These are phyloP conservation scores for Saussurea involucrata DNA, from an alignment of 129 eudicot species.

Conservation along the genomic window DNA sequence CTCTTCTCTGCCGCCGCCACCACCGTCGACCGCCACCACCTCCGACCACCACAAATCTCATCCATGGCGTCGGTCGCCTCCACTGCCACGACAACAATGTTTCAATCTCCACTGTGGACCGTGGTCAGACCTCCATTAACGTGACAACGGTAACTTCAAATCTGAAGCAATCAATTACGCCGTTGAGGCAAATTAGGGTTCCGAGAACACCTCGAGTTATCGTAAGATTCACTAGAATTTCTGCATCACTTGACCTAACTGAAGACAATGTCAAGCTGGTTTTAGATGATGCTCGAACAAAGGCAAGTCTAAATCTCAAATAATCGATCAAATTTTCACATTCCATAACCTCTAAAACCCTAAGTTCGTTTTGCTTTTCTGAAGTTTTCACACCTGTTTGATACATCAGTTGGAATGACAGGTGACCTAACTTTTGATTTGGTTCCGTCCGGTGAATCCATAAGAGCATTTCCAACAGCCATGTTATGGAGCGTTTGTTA, in stretches of 20 bases:
- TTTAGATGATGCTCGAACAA: slow-evolving; percentile 63
- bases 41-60: too few relatives aligned
- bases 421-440: slow-evolving; percentile 32
- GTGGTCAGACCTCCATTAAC: slow-evolving; percentile 10
- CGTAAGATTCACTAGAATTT: slow-evolving; percentile 16
- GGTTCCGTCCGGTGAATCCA: background rate
- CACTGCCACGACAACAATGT: slow-evolving; percentile 23
- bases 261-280: slow-evolving; percentile 84
- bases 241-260: slow-evolving; percentile 76
- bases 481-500: too few relatives aligned
- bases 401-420: slow-evolving; percentile 80
- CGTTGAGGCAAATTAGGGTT: slow-evolving; percentile 2
- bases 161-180: slow-evolving; percentile 9
- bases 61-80: slow-evolving; percentile 13
- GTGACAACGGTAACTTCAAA: background rate
- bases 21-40: too few relatives aligned
- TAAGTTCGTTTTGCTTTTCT: slow-evolving; percentile 4
- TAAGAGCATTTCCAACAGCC: too few relatives aligned
- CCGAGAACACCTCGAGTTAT: slow-evolving; percentile 13
- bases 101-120: background rate
- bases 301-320: slow-evolving; percentile 39
- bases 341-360: background rate
- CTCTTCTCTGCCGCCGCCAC: too few relatives aligned
- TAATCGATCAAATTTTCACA: background rate
- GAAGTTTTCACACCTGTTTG: slow-evolving; percentile 87